Conservation (phyloP, 495 filamentous ascomycete species). For the Cercophora samala region DNA sequence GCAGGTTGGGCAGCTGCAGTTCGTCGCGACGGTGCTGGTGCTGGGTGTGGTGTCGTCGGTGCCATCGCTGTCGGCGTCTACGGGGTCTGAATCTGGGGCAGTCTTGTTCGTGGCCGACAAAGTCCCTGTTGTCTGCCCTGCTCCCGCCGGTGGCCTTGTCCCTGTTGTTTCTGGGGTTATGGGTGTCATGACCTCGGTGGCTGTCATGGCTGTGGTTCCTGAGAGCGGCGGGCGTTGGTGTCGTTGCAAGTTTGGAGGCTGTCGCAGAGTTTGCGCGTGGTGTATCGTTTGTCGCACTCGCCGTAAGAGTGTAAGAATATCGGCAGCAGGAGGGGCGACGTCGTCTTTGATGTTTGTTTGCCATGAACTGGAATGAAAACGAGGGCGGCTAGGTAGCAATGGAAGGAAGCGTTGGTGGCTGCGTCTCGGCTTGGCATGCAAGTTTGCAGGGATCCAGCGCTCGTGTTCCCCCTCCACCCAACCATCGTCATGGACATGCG, state of each 20-base stretch:
- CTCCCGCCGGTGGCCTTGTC: neutral
- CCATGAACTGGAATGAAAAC: neutral
- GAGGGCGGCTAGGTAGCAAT: constrained; percentile 1
- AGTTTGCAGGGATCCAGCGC: neutral
- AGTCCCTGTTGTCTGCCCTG: constrained; percentile 1
- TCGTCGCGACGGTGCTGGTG: neutral
- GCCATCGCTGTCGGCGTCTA: neutral
- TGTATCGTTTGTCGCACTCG: no score
- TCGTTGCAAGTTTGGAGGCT: neutral
- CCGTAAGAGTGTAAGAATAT: neutral
- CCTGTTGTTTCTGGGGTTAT: constrained; percentile 6
- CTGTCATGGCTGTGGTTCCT: constrained; percentile 8
- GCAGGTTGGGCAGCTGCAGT: constrained; percentile 39
- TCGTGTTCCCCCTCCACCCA: neutral
- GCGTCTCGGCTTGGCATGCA: neutral
- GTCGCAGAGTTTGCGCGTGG: neutral
- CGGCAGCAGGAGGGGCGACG: neutral
- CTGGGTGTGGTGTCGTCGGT: neutral
- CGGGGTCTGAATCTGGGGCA: neutral
- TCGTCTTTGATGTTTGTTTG: neutral
- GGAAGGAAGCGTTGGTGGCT: neutral
- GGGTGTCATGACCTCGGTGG: constrained; percentile 13
- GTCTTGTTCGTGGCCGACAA: constrained; percentile 16
- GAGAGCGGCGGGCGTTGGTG: neutral
- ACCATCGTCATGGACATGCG: constrained; percentile 9